phyloP scores from a whole-genome alignment of 495 filamentous ascomycete genomes.

The Penicillium atrosanguineum region DNA sequence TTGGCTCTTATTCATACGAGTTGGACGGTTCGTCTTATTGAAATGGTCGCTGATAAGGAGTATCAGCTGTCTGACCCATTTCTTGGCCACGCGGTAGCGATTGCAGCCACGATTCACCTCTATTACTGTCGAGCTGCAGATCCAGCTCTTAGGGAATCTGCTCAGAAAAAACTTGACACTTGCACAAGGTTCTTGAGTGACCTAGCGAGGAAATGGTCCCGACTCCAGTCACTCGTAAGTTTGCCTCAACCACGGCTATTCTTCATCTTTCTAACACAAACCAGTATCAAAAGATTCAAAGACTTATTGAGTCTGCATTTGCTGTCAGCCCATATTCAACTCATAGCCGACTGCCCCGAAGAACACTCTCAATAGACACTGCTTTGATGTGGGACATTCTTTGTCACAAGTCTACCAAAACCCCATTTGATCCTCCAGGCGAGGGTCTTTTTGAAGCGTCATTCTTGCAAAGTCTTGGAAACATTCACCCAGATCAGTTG shows the following conservation, averaged over 20 bases:
- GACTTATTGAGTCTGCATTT: slow-evolving; percentile 34
- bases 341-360: slow-evolving; percentile 30
- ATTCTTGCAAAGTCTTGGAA: slow-evolving; percentile 12
- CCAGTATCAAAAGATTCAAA: slow-evolving; percentile 36
- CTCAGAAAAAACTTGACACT: slow-evolving; percentile 35
- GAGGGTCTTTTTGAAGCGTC: slow-evolving; percentile 29
- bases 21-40: slow-evolving; percentile 44
- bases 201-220: slow-evolving; percentile 32
- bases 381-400: slow-evolving; percentile 48
- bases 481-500: slow-evolving; percentile 19
- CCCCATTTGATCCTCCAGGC: slow-evolving; percentile 9
- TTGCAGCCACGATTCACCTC: slow-evolving; percentile 41
- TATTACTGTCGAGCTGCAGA: slow-evolving; percentile 45
- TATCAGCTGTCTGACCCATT: slow-evolving; percentile 40
- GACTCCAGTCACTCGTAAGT: slow-evolving; percentile 32
- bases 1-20: slow-evolving; percentile 42
- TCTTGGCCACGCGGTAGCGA: slow-evolving; percentile 38
- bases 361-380: slow-evolving; percentile 39
- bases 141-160: slow-evolving; percentile 35
- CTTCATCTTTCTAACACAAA: background rate
- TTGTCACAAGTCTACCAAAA: slow-evolving; percentile 27
- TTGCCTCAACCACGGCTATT: background rate
- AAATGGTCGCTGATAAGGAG: slow-evolving; percentile 41
- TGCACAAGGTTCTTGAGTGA: slow-evolving; percentile 34
- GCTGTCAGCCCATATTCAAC: slow-evolving; percentile 29